These are phyloP conservation scores for Euryodendron excelsum DNA, from an alignment of 148 eudicot genomes.

Conservation along the genomic window DNA sequence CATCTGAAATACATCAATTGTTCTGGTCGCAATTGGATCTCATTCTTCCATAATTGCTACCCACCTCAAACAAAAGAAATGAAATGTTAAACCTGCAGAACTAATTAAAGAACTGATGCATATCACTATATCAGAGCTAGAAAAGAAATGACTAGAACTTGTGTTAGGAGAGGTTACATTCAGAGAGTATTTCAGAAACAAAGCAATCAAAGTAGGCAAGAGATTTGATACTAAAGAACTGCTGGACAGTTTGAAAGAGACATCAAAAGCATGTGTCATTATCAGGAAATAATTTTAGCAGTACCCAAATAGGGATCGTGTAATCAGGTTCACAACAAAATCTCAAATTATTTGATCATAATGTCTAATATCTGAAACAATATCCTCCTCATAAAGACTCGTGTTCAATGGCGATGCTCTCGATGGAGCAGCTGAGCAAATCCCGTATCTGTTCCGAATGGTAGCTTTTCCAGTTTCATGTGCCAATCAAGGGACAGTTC, in stretches of 20 bases:
- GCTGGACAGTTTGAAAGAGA: neutral
- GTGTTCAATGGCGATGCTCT: neutral
- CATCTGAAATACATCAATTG: neutral
- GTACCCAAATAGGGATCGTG: neutral
- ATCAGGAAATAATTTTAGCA: neutral
- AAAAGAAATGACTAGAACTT: neutral
- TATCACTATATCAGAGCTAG: neutral
- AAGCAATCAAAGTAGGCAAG: neutral
- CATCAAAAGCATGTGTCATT: neutral
- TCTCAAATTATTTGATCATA: neutral
- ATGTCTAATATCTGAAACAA: neutral
- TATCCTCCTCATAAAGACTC: neutral
- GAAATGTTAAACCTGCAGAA: neutral
- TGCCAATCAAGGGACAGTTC: slow-evolving; percentile 22
- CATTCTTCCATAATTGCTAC: neutral
- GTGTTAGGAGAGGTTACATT: neutral
- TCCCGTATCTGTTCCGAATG: neutral
- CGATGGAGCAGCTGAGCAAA: neutral
- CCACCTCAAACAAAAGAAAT: neutral
- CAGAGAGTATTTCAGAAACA: neutral
- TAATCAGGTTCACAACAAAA: neutral
- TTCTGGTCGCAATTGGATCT: neutral
- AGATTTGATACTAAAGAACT: neutral
- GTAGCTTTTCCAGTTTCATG: slow-evolving; percentile 29
- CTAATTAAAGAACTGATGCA: neutral